These are phyloP conservation scores for Xylogone sp. DNA, from an alignment of 2,329 filamentous ascomycete species.

Conservation along the genomic window DNA sequence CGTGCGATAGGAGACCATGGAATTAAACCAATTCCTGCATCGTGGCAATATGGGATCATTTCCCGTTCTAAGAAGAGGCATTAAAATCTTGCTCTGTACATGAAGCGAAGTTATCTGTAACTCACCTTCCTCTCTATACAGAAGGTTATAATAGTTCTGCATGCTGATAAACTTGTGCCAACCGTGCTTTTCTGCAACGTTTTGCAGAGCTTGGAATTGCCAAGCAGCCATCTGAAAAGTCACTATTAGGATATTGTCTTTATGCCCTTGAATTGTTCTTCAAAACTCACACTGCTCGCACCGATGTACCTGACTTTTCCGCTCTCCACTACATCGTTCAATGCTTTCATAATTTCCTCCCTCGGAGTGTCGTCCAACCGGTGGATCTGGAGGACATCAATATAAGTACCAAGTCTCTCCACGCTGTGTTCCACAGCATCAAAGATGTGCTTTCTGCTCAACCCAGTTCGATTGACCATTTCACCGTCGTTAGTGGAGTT, in stretches of 20 bases:
- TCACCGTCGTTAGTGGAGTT: slow-evolving; percentile 31
- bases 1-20: slow-evolving; percentile 30
- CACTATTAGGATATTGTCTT: too few species aligned
- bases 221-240: slow-evolving; percentile 46
- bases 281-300: slow-evolving; percentile 31
- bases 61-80: too few species aligned
- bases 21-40: slow-evolving; percentile 26
- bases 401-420: slow-evolving; percentile 23
- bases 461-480: slow-evolving; percentile 43
- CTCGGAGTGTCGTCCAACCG: slow-evolving; percentile 45
- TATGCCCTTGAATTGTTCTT: too few species aligned
- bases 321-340: slow-evolving; percentile 42
- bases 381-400: slow-evolving; percentile 59
- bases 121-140: slow-evolving; percentile 45
- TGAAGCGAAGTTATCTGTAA: too few species aligned
- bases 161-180: slow-evolving; percentile 57
- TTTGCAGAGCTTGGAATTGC: slow-evolving; percentile 49
- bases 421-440: slow-evolving; percentile 56
- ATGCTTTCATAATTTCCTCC: slow-evolving; percentile 49
- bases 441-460: slow-evolving; percentile 60
- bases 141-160: slow-evolving; percentile 37
- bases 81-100: too few species aligned
- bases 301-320: slow-evolving; percentile 11
- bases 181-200: slow-evolving; percentile 46
- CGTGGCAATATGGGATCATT: slow-evolving; percentile 23